These are phyloP conservation scores for Pyricularia sp. DNA, from an alignment of 2,329 filamentous ascomycete genomes.

Conservation along the genomic window DNA sequence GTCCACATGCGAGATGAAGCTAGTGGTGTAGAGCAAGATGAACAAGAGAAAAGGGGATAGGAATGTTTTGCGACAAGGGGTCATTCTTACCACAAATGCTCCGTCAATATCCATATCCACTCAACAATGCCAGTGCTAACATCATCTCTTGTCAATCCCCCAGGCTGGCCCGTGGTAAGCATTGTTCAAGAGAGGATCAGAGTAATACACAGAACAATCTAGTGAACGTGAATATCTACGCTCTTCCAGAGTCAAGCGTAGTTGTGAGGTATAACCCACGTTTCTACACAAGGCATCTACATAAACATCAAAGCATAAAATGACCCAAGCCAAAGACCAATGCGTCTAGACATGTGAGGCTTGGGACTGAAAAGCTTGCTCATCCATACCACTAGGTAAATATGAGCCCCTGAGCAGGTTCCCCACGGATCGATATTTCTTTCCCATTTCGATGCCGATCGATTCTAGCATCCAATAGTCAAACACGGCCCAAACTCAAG, in stretches of 20 bases:
- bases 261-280: too few relatives aligned
- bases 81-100: background rate
- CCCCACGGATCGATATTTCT: background rate
- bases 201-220: too few relatives aligned
- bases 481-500: background rate
- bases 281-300: too few relatives aligned
- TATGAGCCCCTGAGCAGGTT: background rate
- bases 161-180: background rate
- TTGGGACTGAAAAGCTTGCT: too few relatives aligned
- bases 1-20: constrained; percentile 6
- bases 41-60: background rate
- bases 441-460: background rate
- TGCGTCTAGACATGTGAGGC: too few relatives aligned
- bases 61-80: background rate
- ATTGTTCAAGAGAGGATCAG: background rate
- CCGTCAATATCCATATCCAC: background rate
- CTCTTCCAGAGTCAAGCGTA: too few relatives aligned
- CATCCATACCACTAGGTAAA: background rate
- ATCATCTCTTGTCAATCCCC: background rate
- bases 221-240: too few relatives aligned
- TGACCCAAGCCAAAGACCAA: too few relatives aligned
- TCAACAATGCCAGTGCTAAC: background rate
- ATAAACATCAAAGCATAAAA: too few relatives aligned
- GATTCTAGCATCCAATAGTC: background rate
- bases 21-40: background rate